Base-by-base conservation (phyloP, 2,329 filamentous ascomycete species). In the Fusarium proliferatum region DNA sequence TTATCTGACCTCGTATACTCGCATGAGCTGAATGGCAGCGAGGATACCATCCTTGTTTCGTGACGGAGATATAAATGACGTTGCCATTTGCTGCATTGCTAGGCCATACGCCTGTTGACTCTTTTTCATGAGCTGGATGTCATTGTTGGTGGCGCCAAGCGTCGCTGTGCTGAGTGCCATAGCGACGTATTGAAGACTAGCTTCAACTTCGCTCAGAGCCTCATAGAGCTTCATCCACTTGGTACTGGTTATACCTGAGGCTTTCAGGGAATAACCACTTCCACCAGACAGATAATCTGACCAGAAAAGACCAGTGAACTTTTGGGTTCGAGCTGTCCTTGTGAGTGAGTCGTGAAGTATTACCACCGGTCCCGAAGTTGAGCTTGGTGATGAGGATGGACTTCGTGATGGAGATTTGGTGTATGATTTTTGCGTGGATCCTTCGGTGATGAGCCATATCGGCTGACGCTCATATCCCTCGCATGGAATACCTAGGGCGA, bases 121-220 rank as follows among this genome's bases (percentile, higher is more conserved):
- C 34, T 63, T 71, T 1, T 4, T 4, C 21, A 43, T 46, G 16
- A 71, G 67, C 8, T 71, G 67, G 1, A 15, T 8, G 9, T 71
- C 62, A 4, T 45, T 55, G 1, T 61, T 63, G 0, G 23, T 67
- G 0, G 68, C 52, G 0, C 61, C 61, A 1, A 71, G 56, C 1
- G 68, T 71, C 6, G 67, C 61, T 1, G 67, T 71, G 6, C 68
- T 71, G 2, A 71, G 16, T 5, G 67, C 68, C 62, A 71, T 71
- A 1, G 68, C 48, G 1, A 71, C 36, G 13, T 67, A 71, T 12
- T 52, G n/a, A 3, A 71, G 52, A 26, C 61, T 43, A 1, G 67
- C 45, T 3, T 71, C 68, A 15, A 42, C 26, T 0, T 30, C 16
- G 9, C 67, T 53, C 1, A 71, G 10, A 0, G 21, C 9, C 8